Conservation (phyloP, 2,329 filamentous ascomycete genomes). For the Aspergillus hiratsukae region DNA sequence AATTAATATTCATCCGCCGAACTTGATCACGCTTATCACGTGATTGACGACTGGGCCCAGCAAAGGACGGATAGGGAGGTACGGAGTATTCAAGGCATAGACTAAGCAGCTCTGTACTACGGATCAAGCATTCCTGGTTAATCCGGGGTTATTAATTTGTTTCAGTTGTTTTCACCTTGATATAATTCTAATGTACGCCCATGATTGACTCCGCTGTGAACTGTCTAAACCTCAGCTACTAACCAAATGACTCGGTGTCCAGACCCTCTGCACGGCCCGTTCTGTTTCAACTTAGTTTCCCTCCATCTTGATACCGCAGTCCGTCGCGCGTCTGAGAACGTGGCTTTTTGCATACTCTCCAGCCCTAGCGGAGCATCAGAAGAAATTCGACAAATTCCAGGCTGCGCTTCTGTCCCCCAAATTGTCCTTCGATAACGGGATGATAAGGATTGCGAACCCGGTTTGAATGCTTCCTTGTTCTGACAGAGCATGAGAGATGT, state of each 20-base stretch:
- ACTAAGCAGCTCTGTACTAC: neutral
- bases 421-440: slow-evolving; percentile 16
- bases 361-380: slow-evolving; percentile 6
- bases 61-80: neutral
- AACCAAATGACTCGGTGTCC: neutral
- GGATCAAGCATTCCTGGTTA: neutral
- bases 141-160: neutral
- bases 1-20: slow-evolving; percentile 10
- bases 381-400: neutral
- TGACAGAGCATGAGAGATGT: slow-evolving; percentile 54
- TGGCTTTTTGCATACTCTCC: slow-evolving; percentile 14
- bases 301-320: slow-evolving; percentile 17
- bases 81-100: no score
- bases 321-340: slow-evolving; percentile 29
- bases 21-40: slow-evolving; percentile 26
- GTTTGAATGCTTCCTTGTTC: slow-evolving; percentile 13
- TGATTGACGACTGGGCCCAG: slow-evolving; percentile 15
- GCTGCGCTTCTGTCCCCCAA: neutral
- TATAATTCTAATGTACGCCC: neutral
- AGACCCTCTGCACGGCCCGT: slow-evolving; percentile 3
- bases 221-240: slow-evolving; percentile 1
- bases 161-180: neutral
- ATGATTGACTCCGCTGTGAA: neutral
- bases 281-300: slow-evolving; percentile 3
- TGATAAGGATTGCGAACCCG: slow-evolving; percentile 20